Conservation (phyloP, 1,139 yeast species). For the Geotrichum restrictum region DNA sequence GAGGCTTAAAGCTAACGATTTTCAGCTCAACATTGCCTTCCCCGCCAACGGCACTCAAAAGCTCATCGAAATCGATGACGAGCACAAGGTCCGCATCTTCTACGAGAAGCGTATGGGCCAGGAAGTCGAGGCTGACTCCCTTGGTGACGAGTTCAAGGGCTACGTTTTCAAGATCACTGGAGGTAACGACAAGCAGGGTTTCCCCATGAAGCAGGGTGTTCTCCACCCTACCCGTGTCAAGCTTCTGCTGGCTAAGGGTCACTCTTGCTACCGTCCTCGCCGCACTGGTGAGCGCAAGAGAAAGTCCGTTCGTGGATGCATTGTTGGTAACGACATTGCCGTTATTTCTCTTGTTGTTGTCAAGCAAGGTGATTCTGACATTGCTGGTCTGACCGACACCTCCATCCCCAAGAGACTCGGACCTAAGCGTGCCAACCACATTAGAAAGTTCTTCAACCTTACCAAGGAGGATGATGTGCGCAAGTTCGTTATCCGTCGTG, state of each 20-base stretch:
- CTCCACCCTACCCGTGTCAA: slow-evolving; percentile 99
- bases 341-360: slow-evolving; percentile 89
- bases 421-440: slow-evolving; percentile 99
- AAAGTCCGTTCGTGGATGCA: slow-evolving; percentile 99
- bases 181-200: slow-evolving; percentile 99
- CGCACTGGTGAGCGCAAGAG: slow-evolving; percentile 99
- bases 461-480: slow-evolving; percentile 95
- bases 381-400: slow-evolving; percentile 91
- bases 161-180: slow-evolving; percentile 98
- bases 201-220: slow-evolving; percentile 99
- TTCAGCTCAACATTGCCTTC: slow-evolving; percentile 91
- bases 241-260: slow-evolving; percentile 88
- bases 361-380: slow-evolving; percentile 96
- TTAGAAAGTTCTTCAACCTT: slow-evolving; percentile 98
- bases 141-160: slow-evolving; percentile 99
- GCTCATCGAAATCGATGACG: slow-evolving; percentile 96
- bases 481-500: slow-evolving; percentile 97
- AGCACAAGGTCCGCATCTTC: slow-evolving; percentile 97
- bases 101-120: slow-evolving; percentile 99
- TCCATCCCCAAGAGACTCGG: slow-evolving; percentile 98
- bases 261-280: slow-evolving; percentile 99
- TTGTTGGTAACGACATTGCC: slow-evolving; percentile 95
- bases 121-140: slow-evolving; percentile 98
- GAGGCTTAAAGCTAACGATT: slow-evolving; percentile 6
- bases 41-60: slow-evolving; percentile 99